phyloP scores from a whole-genome alignment of 169 alveolate species.

The Cryptosporidium muris region DNA sequence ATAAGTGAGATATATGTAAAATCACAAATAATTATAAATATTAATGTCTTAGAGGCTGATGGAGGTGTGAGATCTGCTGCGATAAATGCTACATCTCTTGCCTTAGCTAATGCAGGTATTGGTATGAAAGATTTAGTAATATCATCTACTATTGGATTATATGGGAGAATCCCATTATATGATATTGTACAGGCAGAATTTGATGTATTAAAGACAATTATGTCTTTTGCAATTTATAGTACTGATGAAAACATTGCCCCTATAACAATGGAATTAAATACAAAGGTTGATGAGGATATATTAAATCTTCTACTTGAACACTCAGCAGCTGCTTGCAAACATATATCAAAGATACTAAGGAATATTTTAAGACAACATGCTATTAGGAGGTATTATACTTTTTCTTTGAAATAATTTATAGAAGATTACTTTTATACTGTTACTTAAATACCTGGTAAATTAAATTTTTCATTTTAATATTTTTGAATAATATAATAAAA shows the following conservation, averaged over 20 bases:
- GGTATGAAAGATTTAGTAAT: slow-evolving; percentile 72
- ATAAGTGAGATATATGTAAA: slow-evolving; percentile 17
- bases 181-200: slow-evolving; percentile 48
- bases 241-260: slow-evolving; percentile 63
- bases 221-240: slow-evolving; percentile 40
- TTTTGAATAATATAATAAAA: no score
- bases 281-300: slow-evolving; percentile 7
- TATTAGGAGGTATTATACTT: slow-evolving; percentile 10
- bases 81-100: slow-evolving; percentile 72
- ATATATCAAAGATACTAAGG: slow-evolving; percentile 11
- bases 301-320: slow-evolving; percentile 16
- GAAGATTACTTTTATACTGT: neutral
- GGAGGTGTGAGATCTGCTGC: slow-evolving; percentile 76
- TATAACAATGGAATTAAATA: slow-evolving; percentile 53
- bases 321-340: slow-evolving; percentile 31
- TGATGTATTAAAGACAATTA: slow-evolving; percentile 16
- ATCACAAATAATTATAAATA: slow-evolving; percentile 61
- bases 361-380: slow-evolving; percentile 28
- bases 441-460: no score
- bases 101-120: slow-evolving; percentile 73
- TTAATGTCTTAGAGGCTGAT: slow-evolving; percentile 69
- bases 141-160: slow-evolving; percentile 54
- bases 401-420: neutral
- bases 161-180: slow-evolving; percentile 20
- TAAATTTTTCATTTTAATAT: no score